Conservation (phyloP, 2,329 filamentous ascomycete genomes). For the Phaeoacremonium minimum region DNA sequence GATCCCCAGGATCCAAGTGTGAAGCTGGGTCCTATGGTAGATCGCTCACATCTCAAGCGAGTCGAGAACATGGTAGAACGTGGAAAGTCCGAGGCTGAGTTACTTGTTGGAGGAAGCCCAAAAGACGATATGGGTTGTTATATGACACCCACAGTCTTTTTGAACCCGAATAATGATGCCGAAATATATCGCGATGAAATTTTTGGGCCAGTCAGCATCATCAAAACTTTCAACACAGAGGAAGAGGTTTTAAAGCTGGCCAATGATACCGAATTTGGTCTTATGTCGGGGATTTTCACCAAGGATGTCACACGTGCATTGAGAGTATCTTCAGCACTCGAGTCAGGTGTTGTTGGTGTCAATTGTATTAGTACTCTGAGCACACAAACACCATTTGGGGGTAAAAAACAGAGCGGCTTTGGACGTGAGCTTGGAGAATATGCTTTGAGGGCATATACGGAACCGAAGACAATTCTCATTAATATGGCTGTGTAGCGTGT, state of each 20-base stretch:
- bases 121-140: conserved; percentile 30
- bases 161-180: conserved; percentile 31
- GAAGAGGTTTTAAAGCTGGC: conserved; percentile 49
- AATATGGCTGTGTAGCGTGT: too few relatives aligned
- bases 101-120: conserved; percentile 28
- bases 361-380: conserved; percentile 42
- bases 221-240: conserved; percentile 52
- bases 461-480: conserved; percentile 45
- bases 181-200: conserved; percentile 50
- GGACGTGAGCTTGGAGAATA: conserved; percentile 38
- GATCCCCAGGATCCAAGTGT: conserved; percentile 55
- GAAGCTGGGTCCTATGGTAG: conserved; percentile 53
- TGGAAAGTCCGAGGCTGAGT: conserved; percentile 28
- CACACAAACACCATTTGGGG: conserved; percentile 41
- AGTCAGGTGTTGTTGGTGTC: conserved; percentile 68
- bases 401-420: conserved; percentile 42
- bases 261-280: conserved; percentile 46
- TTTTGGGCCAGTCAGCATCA: conserved; percentile 52
- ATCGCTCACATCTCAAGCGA: conserved; percentile 40
- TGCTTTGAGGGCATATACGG: conserved; percentile 41
- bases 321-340: conserved; percentile 48
- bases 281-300: conserved; percentile 50
- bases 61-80: conserved; percentile 39
- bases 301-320: conserved; percentile 60
- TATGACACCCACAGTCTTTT: conserved; percentile 42